phyloP scores from a whole-genome alignment of 75 land plant species.

The Isoetes taiwanensis region DNA sequence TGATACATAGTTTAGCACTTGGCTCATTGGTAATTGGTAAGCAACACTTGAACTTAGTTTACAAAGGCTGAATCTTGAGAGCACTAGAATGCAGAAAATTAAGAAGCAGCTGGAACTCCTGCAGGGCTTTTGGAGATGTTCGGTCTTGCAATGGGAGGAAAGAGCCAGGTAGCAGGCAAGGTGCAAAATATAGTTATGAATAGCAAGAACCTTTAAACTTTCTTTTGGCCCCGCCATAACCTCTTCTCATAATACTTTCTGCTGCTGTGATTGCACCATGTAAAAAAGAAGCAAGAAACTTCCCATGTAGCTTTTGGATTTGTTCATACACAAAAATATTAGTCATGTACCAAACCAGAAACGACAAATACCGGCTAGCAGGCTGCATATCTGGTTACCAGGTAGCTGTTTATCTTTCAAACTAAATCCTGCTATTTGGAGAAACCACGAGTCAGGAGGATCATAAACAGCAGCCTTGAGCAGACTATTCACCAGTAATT shows the following conservation, averaged over 20 bases:
- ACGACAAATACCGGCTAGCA: conserved; percentile 36
- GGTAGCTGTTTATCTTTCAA: too few species aligned
- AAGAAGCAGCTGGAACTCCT: too few species aligned
- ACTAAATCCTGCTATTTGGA: too few species aligned
- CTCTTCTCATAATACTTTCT: conserved; percentile 23
- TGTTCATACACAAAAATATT: conserved; percentile 31
- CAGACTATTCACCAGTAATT: background rate
- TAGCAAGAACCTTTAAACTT: too few species aligned
- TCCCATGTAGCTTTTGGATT: conserved; percentile 46
- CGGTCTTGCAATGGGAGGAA: conserved; percentile 34
- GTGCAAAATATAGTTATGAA: too few species aligned
- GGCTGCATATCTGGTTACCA: conserved; percentile 8
- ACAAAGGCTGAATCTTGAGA: too few species aligned
- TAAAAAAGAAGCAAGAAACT: conserved; percentile 41
- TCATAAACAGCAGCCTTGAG: background rate
- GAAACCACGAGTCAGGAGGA: background rate
- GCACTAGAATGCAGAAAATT: too few species aligned
- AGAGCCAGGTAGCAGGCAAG: conserved; percentile 30
- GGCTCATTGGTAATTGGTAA: too few species aligned
- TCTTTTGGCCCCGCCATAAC: too few species aligned
- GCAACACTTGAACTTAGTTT: too few species aligned
- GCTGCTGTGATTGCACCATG: conserved; percentile 30
- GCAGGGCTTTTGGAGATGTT: too few species aligned
- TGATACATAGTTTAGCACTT: too few species aligned
- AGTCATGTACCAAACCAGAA: conserved; percentile 76